phyloP scores from a whole-genome alignment of 768 basidiomycete genomes.

The Lentinula detonsa region DNA sequence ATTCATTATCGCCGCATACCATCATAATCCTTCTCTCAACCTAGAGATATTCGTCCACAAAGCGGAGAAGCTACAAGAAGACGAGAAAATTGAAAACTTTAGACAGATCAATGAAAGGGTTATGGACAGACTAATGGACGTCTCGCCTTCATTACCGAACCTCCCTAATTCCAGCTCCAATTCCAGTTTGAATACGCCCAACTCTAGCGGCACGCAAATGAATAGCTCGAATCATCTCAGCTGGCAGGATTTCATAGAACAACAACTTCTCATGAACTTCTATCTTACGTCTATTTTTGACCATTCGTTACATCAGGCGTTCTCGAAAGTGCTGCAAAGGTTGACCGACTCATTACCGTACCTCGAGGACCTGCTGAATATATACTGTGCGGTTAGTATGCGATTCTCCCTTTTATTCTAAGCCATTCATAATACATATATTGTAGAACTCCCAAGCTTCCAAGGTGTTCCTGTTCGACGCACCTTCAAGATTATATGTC shows the following conservation, averaged over 20 bases:
- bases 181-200: neutral
- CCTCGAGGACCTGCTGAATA: conserved; percentile 82
- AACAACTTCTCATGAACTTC: conserved; percentile 77
- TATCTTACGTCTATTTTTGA: conserved; percentile 93
- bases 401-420: neutral
- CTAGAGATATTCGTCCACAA: conserved; percentile 96
- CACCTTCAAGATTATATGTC: conserved; percentile 46
- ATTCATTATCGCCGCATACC: conserved; percentile 52
- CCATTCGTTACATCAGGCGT: conserved; percentile 86
- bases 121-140: conserved; percentile 74
- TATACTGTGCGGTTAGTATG: conserved; percentile 60
- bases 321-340: conserved; percentile 85
- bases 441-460: conserved; percentile 82
- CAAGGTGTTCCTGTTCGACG: conserved; percentile 93
- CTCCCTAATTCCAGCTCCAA: neutral
- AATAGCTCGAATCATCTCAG: neutral
- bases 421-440: neutral
- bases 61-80: conserved; percentile 82
- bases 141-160: conserved; percentile 24
- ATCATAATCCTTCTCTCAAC: conserved; percentile 38
- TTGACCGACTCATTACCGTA: conserved; percentile 80
- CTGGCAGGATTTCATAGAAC: conserved; percentile 42
- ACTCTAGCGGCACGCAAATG: neutral
- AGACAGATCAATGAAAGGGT: conserved; percentile 86
- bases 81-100: conserved; percentile 90